These are phyloP conservation scores for Nemania sp. DNA, from an alignment of 2,329 filamentous ascomycete genomes.

Conservation along the genomic window DNA sequence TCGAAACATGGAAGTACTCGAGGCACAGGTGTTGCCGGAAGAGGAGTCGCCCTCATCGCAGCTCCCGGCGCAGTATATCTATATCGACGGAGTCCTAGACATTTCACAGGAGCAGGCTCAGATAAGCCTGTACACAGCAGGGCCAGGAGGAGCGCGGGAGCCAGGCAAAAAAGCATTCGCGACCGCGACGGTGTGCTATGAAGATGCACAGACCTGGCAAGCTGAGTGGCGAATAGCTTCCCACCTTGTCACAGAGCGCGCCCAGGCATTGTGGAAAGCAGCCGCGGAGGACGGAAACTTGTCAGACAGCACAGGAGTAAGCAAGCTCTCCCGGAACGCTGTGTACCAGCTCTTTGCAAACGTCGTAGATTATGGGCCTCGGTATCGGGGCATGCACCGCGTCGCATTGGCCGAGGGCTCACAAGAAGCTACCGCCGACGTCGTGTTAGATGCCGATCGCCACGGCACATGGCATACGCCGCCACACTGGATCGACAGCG, in stretches of 20 bases:
- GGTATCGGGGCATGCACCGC: not conserved
- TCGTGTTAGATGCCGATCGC: not conserved
- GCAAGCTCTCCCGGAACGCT: not conserved
- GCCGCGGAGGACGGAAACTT: no score
- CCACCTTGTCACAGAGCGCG: not conserved
- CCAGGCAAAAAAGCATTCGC: not conserved
- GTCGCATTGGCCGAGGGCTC: not conserved
- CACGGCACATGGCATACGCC: not conserved
- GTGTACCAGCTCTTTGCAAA: not conserved
- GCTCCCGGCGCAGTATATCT: no score
- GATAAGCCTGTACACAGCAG: no score
- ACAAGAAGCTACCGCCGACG: not conserved
- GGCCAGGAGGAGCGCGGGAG: slow-evolving; percentile 23
- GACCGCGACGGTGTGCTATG: not conserved
- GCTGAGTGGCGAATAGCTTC: not conserved
- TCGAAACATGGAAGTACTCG: no score
- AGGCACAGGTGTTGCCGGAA: no score
- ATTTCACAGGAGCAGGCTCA: no score
- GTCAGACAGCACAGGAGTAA: not conserved
- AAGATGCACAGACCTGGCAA: not conserved
- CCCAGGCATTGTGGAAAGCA: not conserved
- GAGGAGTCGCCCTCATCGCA: no score
- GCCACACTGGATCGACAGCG: not conserved
- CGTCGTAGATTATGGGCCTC: not conserved
- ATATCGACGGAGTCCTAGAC: no score